Base-by-base conservation (phyloP, 2,329 filamentous ascomycete species). In the Trichophyton rubrum region DNA sequence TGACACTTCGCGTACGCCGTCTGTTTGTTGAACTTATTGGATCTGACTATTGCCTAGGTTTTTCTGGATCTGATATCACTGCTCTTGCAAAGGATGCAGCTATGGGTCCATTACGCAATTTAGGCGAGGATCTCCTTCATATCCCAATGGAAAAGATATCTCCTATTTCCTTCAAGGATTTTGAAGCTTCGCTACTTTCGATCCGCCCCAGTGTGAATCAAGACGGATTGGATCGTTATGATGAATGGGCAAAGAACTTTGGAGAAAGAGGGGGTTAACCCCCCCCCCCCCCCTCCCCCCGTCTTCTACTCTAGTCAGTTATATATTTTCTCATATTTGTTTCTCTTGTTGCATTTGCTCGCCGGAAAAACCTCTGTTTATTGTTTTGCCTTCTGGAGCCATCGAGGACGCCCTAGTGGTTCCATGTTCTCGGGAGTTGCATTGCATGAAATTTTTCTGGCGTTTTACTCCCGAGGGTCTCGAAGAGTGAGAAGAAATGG, bases 81-180 rank as follows among this genome's bases (percentile, higher is more conserved):
- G 91, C 93, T 1, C 79, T 99, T 7, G 93, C 93, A 6, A 99
- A 99, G 74, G 93, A 99, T 71, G 93, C 93, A 7, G 93, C 93
- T 2, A 99, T 99, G 93, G 92, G 93, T 0, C 93, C 93, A 0
- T 78, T 99, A 11, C 84, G 93, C 35, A 92, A 90, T 59, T 78
- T 97, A 1, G 93, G 93, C 27, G 93, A 97, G 71, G 89, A 88
- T 45, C 77, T 99, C 33, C 79, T 99, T 38, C 85, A 89, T 65
- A 97, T 95, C 80, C 88, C 87, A 0, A 95, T 93, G 82, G 93
- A 99, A 63, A 85, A 97, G 66, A 97, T 99, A 66, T 82, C 91
- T 11, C 86, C 91, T 0, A 97, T 99, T 63, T 81, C 82, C 59
- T 82, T 95, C 60, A 71, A 79, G 43, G 93, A 99, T 71, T 99